Conservation (phyloP, 2,329 filamentous ascomycete genomes). For the Cadophora sp. region DNA sequence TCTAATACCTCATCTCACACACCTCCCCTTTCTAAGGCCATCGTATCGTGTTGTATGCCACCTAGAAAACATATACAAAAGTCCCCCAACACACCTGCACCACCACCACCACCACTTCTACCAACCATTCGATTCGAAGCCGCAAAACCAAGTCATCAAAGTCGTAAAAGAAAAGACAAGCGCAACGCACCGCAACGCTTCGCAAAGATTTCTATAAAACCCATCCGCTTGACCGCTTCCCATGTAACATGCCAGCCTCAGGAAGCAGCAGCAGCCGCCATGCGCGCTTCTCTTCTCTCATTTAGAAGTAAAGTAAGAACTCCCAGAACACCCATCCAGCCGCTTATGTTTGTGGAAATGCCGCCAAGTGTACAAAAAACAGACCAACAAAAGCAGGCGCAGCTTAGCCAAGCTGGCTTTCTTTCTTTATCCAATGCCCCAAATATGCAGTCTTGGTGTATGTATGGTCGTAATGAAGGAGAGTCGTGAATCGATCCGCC, state of each 20-base stretch:
- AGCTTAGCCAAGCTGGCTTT: slow-evolving; percentile 6
- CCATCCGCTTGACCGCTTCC: slow-evolving; percentile 1
- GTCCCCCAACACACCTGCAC: not conserved
- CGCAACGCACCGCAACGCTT: slow-evolving; percentile 3
- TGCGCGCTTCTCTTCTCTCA: not conserved
- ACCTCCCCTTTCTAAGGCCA: not conserved
- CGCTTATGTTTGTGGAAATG: slow-evolving; percentile 4
- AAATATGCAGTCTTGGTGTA: slow-evolving; percentile 12
- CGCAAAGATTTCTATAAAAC: slow-evolving; percentile 11
- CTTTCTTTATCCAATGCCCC: slow-evolving; percentile 13
- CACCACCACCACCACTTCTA: too few relatives aligned
- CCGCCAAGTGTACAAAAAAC: slow-evolving; percentile 7
- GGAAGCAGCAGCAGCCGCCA: not conserved
- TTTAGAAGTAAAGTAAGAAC: slow-evolving; percentile 7
- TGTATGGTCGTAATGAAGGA: slow-evolving; percentile 15
- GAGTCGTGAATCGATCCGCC: slow-evolving; percentile 12
- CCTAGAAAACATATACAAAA: slow-evolving; percentile 18
- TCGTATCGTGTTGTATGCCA: not conserved
- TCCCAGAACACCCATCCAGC: slow-evolving; percentile 11
- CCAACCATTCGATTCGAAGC: not conserved
- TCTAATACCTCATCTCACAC: not conserved
- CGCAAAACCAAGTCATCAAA: slow-evolving; percentile 16
- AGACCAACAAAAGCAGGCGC: not conserved
- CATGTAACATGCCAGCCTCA: not conserved
- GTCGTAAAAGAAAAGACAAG: slow-evolving; percentile 2